These are phyloP conservation scores for Castanospermum australe DNA, from an alignment of 306 rosid genomes.

Conservation along the genomic window DNA sequence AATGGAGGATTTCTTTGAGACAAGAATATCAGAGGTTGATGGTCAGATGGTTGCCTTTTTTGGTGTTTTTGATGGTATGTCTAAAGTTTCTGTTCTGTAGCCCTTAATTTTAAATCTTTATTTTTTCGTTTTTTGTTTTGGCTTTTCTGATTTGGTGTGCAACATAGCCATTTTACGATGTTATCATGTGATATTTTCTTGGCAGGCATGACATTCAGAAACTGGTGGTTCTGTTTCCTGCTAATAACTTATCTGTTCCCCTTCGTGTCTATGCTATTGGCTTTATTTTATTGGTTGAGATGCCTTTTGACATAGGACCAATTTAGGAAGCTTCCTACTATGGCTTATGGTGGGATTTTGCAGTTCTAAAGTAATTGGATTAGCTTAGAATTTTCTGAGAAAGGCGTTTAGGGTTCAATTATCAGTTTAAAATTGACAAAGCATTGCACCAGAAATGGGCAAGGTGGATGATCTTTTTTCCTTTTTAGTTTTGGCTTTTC, in stretches of 20 bases:
- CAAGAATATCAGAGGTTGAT: conserved; percentile 71
- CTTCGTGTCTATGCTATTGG: background rate
- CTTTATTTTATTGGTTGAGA: background rate
- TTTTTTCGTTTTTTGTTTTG: too few species aligned
- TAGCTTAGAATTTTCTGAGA: conserved; percentile 9
- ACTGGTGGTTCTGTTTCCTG: background rate
- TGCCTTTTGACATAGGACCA: background rate
- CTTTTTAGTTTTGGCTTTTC: background rate
- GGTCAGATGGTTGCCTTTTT: conserved; percentile 89
- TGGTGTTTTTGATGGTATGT: conserved; percentile 91
- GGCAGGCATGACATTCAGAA: background rate
- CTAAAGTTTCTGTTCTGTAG: conserved; percentile 11
- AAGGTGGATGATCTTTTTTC: background rate
- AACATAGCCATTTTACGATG: background rate
- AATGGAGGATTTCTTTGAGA: conserved; percentile 92
- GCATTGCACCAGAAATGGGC: background rate
- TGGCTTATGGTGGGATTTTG: conserved; percentile 1
- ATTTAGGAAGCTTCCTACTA: background rate
- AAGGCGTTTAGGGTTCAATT: background rate
- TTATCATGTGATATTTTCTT: background rate
- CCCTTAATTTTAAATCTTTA: background rate
- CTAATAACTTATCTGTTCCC: background rate
- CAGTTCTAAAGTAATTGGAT: background rate
- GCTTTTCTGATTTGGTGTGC: background rate
- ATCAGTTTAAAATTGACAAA: conserved; percentile 8